phyloP scores from a whole-genome alignment of 129 eudicot genomes.

The Flaveria brownii region DNA sequence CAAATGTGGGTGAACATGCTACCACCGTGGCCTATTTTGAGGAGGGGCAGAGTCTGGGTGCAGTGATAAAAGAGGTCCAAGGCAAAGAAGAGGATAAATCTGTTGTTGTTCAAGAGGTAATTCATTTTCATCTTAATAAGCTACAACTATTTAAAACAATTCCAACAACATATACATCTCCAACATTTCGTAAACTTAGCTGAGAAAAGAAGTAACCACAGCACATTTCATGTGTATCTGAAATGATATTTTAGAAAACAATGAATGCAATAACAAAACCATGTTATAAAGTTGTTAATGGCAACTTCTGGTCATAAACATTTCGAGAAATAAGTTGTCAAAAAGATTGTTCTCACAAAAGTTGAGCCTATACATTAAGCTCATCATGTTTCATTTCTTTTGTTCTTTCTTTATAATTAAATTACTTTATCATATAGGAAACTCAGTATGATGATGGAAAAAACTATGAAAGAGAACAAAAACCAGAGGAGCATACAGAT shows the following conservation, averaged over 20 bases:
- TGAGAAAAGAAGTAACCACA: too few species aligned
- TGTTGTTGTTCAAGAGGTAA: conserved; percentile 29
- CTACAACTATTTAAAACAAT: background rate
- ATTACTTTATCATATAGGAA: conserved; percentile 22
- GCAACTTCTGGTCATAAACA: background rate
- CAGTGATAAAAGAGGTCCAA: conserved; percentile 4
- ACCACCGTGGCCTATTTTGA: conserved; percentile 16
- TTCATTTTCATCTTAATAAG: conserved; percentile 5
- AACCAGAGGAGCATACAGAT: conserved; percentile 20
- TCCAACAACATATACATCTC: background rate
- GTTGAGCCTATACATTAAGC: conserved; percentile 2
- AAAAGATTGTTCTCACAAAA: conserved; percentile 11
- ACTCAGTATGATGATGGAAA: conserved; percentile 16
- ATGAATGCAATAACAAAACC: too few species aligned
- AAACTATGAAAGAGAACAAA: conserved; percentile 22
- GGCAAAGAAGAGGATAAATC: conserved; percentile 2
- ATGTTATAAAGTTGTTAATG: background rate
- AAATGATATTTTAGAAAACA: too few species aligned
- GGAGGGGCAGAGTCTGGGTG: conserved; percentile 11
- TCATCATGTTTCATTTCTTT: background rate
- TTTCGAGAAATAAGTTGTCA: background rate
- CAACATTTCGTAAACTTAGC: too few species aligned
- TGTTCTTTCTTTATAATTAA: background rate
- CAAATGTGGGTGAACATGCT: background rate
- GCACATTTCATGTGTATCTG: too few species aligned